Evolutionary conservation across 78 protist species (phyloP).

Genomic region (Guillardia theta): DNA sequence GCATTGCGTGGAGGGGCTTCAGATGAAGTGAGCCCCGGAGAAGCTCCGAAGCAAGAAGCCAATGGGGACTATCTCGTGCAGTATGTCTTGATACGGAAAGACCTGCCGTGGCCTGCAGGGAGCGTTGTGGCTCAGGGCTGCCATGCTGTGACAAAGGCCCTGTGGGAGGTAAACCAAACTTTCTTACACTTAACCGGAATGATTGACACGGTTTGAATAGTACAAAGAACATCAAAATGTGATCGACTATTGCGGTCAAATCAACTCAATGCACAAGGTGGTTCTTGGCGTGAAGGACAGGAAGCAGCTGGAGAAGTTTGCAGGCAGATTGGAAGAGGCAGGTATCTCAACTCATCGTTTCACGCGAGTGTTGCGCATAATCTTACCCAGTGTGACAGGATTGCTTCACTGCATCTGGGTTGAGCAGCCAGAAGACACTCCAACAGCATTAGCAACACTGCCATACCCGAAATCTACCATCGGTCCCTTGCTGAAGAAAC

Average conservation of each 20-base stretch:
- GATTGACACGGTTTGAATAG: too few relatives aligned
- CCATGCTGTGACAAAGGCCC: not conserved
- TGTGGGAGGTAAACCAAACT: slow-evolving; percentile 16
- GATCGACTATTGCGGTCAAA: not conserved
- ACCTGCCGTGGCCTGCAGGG: not conserved
- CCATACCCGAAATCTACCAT: not conserved
- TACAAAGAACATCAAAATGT: not conserved
- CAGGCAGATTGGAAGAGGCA: not conserved
- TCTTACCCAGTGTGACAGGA: not conserved
- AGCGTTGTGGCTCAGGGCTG: not conserved
- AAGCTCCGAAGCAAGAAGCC: too few relatives aligned
- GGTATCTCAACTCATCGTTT: not conserved
- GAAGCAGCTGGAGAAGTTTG: not conserved
- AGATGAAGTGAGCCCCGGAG: too few relatives aligned
- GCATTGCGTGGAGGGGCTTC: too few relatives aligned
- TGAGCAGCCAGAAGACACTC: not conserved
- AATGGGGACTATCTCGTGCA: too few relatives aligned
- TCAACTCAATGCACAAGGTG: not conserved
- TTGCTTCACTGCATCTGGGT: not conserved
- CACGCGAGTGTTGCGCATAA: not conserved
- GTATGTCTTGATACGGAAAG: not conserved
- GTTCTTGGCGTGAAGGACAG: not conserved
- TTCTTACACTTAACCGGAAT: too few relatives aligned
- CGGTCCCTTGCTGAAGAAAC: not conserved
- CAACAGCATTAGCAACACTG: not conserved